Evolutionary conservation across 202 grass and related monocot genomes (phyloP).

Genomic region (Panicum virgatum): DNA sequence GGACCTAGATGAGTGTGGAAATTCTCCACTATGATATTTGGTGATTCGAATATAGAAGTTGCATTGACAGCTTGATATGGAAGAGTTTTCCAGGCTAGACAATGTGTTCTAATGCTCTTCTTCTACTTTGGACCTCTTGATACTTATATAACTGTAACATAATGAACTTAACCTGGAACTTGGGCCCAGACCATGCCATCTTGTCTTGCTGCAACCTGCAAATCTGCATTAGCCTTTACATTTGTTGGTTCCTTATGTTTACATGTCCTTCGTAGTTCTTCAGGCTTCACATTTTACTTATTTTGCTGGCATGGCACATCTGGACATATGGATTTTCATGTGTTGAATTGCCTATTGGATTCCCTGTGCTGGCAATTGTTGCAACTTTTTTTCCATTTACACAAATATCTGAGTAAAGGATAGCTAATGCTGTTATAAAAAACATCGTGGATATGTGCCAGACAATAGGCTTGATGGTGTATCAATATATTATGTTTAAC

Average conservation of each 20-base stretch:
- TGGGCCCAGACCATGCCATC: neutral
- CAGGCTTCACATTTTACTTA: neutral
- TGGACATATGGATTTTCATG: neutral
- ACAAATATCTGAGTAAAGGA: neutral
- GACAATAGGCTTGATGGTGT: neutral
- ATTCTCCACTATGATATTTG: constrained; percentile 47
- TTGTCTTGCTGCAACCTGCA: neutral
- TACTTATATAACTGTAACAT: constrained; percentile 19
- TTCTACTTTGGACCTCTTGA: neutral
- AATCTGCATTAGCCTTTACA: neutral
- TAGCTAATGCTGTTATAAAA: neutral
- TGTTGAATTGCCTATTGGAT: neutral
- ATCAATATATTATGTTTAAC: neutral
- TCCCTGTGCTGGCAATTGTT: neutral
- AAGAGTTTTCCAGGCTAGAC: neutral
- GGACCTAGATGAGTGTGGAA: no score
- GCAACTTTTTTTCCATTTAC: neutral
- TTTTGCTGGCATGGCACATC: neutral
- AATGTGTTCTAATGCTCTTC: neutral
- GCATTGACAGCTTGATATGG: neutral
- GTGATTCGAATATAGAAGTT: constrained; percentile 22
- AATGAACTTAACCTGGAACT: neutral
- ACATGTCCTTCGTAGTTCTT: constrained; percentile 1
- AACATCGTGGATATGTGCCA: neutral
- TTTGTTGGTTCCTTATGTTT: constrained; percentile 12